Evolutionary conservation across 169 alveolate genomes (phyloP), one percentile per base, ranked within the genome.

Genomic region (Eimeria acervulina): DNA sequence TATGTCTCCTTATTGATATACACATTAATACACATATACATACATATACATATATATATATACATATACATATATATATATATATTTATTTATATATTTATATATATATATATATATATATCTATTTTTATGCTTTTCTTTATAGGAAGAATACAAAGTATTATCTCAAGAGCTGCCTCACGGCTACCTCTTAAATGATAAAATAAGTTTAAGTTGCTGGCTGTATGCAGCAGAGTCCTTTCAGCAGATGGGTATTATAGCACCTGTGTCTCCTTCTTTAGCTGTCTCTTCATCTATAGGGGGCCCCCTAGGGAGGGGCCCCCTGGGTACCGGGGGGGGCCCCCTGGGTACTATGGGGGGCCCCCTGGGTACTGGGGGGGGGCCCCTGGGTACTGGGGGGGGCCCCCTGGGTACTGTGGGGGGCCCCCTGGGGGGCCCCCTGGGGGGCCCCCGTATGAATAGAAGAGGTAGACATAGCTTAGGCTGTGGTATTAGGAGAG

Each of bases 211-310:
- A 13, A 66, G 87, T 42, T 89, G 95, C 68, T 89, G 95, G 95
- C 31, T 63, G 28, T 85, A 89, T 31, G 83, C 95, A 2, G 78
- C 68, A 2, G 95, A 89, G 70, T 44, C 95, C 13, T 89, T 89
- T 33, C 87, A 89, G 44, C 87, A 89, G 95, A 61, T 89, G 95
- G 95, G 95, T 7, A n/a, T 89, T 44, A 89, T 89, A 85, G 81
- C 28, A n/a, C n/a, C n/a, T n/a, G n/a, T n/a, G n/a, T n/a, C n/a
- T n/a, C n/a, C n/a, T n/a, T n/a, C n/a, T n/a, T n/a, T n/a, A n/a
- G n/a, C n/a, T n/a, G n/a, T n/a, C n/a, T n/a, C n/a, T n/a, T n/a
- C n/a, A n/a, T n/a, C n/a, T n/a, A n/a, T n/a, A n/a, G 15, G 81
- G 40, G 17, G 81, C 81, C 13, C 40, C 38, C 81, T n/a, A 26